phyloP scores from a whole-genome alignment of 2,329 filamentous ascomycete genomes.

The Fusarium sp. region DNA sequence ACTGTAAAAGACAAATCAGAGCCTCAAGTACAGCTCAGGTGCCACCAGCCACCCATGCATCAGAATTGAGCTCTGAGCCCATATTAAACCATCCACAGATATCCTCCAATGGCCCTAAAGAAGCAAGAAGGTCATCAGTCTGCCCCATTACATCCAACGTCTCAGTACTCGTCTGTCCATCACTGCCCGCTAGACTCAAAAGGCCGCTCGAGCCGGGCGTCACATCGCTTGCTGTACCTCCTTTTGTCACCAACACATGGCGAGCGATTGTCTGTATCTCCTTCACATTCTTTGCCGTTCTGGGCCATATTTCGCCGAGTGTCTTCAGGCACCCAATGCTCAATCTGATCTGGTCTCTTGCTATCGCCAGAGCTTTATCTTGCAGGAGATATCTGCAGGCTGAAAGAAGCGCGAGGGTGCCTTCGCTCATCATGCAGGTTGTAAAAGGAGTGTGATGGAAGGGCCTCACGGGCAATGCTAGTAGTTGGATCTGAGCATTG shows the following conservation, averaged over 20 bases:
- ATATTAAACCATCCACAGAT: conserved; percentile 17
- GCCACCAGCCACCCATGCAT: conserved; percentile 2
- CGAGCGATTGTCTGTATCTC: conserved; percentile 42
- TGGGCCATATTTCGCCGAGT: conserved; percentile 22
- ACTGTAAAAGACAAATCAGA: neutral
- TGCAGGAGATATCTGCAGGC: conserved; percentile 29
- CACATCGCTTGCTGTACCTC: neutral
- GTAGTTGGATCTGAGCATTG: conserved; percentile 33
- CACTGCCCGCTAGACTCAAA: conserved; percentile 8
- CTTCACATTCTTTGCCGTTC: conserved; percentile 34
- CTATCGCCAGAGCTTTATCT: conserved; percentile 17
- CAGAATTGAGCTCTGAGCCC: neutral
- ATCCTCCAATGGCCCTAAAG: conserved; percentile 23
- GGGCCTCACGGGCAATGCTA: conserved; percentile 17
- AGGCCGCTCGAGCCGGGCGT: neutral
- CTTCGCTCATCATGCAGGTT: conserved; percentile 42
- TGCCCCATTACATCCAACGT: neutral
- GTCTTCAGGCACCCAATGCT: conserved; percentile 35
- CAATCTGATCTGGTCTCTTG: conserved; percentile 35
- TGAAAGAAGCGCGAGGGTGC: conserved; percentile 28
- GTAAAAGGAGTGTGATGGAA: conserved; percentile 33
- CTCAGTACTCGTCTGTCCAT: neutral
- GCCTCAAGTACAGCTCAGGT: too few species aligned
- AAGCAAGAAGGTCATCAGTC: neutral
- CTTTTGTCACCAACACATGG: conserved; percentile 18